Evolutionary conservation across 768 basidiomycete genomes (phyloP).

Genomic region (Kwoniella botswanensis): DNA sequence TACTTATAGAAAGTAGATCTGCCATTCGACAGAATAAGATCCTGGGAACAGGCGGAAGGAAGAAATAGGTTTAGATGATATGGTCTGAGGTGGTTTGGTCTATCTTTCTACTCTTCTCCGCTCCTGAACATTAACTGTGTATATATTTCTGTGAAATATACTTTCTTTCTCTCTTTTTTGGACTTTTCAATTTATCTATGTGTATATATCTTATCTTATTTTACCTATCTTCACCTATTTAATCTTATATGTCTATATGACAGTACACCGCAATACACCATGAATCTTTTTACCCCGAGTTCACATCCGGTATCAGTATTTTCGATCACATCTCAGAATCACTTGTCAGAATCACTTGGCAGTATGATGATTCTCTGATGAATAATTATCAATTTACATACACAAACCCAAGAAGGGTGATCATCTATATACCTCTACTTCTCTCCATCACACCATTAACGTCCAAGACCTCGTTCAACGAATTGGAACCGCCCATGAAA

Average conservation of each 20-base stretch:
- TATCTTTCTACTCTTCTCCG: neutral
- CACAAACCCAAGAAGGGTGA: too few relatives aligned
- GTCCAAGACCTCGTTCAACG: slow-evolving; percentile 40
- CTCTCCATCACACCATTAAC: slow-evolving; percentile 47
- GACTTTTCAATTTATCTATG: neutral
- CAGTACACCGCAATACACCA: too few relatives aligned
- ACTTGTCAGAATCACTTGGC: too few relatives aligned
- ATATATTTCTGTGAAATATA: neutral
- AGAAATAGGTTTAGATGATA: neutral
- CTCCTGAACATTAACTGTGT: neutral
- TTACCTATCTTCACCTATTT: neutral
- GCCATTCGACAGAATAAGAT: neutral
- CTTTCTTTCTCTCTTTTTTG: neutral
- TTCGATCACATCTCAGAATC: too few relatives aligned
- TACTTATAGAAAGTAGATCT: slow-evolving; percentile 44
- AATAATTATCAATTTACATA: too few relatives aligned
- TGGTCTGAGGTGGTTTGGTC: neutral
- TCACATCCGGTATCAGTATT: too few relatives aligned
- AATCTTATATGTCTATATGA: neutral
- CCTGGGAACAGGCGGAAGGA: neutral
- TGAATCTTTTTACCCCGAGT: too few relatives aligned
- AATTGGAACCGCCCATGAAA: slow-evolving; percentile 73
- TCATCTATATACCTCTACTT: slow-evolving; percentile 39
- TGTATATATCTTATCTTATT: neutral
- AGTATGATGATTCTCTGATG: too few relatives aligned